Conservation (phyloP, 2,329 filamentous ascomycete species). For the Aspergillus sclerotialis region DNA sequence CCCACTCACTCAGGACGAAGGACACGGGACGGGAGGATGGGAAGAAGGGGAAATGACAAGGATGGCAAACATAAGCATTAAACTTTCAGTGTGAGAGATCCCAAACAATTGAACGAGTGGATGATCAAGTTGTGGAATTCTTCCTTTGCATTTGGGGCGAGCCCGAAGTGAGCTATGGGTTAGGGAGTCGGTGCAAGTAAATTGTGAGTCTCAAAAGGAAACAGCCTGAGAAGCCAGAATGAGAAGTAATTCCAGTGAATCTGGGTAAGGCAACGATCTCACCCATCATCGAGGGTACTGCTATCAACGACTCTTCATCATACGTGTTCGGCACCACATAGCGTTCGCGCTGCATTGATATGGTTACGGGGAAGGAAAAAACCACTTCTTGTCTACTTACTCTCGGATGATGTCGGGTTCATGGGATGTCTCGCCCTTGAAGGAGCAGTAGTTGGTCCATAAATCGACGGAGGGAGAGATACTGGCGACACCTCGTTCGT, state of each 20-base stretch:
- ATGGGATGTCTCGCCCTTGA: constrained; percentile 97
- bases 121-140: constrained; percentile 25
- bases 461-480: constrained; percentile 91
- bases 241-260: constrained; percentile 43
- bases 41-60: constrained; percentile 37
- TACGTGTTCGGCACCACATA: constrained; percentile 28
- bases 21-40: constrained; percentile 19
- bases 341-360: constrained; percentile 34
- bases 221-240: constrained; percentile 47
- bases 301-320: constrained; percentile 31
- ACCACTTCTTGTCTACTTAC: constrained; percentile 74
- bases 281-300: constrained; percentile 41
- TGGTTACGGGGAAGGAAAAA: constrained; percentile 58
- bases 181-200: constrained; percentile 21
- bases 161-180: constrained; percentile 25
- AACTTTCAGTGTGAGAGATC: constrained; percentile 28
- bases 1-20: no score
- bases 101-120: constrained; percentile 36
- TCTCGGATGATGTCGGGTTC: constrained; percentile 94
- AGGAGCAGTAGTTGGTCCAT: constrained; percentile 94
- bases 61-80: constrained; percentile 39
- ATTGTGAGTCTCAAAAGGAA: constrained; percentile 33
- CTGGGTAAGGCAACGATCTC: constrained; percentile 60
- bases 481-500: constrained; percentile 89
- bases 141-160: constrained; percentile 28